Evolutionary conservation across 129 eudicot species (phyloP).

Genomic region (Saussurea involucrata): DNA sequence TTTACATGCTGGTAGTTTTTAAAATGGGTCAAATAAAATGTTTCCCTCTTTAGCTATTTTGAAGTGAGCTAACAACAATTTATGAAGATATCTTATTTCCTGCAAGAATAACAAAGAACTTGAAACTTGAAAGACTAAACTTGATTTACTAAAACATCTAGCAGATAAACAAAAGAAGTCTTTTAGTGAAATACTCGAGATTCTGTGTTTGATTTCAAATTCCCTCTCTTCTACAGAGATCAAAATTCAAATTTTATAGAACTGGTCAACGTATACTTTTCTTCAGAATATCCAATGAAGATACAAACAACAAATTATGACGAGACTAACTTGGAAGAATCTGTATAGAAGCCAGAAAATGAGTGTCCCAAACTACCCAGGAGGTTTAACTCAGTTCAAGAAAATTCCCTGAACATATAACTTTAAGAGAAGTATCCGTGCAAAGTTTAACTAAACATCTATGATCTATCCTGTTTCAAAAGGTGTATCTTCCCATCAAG

Average conservation of each 20-base stretch:
- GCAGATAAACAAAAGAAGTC: background rate
- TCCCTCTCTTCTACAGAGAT: constrained; percentile 3
- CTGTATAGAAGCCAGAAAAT: constrained; percentile 1
- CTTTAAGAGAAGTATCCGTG: background rate
- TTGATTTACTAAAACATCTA: background rate
- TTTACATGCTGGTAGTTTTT: background rate
- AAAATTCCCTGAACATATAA: background rate
- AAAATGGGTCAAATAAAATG: background rate
- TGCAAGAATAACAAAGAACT: background rate
- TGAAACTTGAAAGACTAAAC: background rate
- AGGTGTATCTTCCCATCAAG: constrained; percentile 18
- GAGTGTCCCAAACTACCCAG: background rate
- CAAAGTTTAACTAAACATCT: background rate
- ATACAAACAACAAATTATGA: constrained; percentile 19
- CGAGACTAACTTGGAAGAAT: constrained; percentile 1
- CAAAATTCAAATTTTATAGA: constrained; percentile 3
- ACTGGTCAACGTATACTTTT: constrained; percentile 9
- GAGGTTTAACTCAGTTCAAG: background rate
- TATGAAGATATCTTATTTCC: background rate
- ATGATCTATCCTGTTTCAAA: constrained; percentile 5
- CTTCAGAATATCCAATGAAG: constrained; percentile 12
- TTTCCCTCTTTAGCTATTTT: background rate
- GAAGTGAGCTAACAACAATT: background rate
- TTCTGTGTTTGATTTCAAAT: background rate
- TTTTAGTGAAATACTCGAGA: background rate